Evolutionary conservation across 2,329 filamentous ascomycete species (phyloP).

Genomic region (Stromatinia cepivora): DNA sequence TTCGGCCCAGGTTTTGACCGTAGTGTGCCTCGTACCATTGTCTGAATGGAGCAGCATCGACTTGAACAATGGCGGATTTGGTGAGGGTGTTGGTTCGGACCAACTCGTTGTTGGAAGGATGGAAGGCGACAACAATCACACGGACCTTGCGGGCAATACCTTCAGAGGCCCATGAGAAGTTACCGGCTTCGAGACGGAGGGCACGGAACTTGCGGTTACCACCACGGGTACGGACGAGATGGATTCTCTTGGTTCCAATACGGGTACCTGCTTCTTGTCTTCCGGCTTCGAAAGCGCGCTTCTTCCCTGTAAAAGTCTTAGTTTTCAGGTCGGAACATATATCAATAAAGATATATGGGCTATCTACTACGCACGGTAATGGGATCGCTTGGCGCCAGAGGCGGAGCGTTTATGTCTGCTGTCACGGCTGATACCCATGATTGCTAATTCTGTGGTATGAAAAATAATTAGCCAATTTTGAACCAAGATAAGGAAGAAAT

Average conservation of each 20-base stretch:
- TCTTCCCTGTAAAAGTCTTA: conserved; percentile 73
- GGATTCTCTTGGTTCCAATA: conserved; percentile 96
- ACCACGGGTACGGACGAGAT: conserved; percentile 94
- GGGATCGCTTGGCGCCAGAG: conserved; percentile 95
- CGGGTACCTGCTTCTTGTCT: conserved; percentile 99
- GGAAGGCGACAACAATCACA: conserved; percentile 97
- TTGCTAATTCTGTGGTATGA: conserved; percentile 64
- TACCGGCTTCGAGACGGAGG: conserved; percentile 96
- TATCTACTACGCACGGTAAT: conserved; percentile 79
- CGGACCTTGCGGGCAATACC: conserved; percentile 98
- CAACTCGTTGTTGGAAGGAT: conserved; percentile 99
- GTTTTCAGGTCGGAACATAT: conserved; percentile 71
- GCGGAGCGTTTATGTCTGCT: conserved; percentile 99
- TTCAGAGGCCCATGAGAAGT: conserved; percentile 99
- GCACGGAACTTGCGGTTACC: conserved; percentile 99
- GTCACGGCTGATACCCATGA: conserved; percentile 99
- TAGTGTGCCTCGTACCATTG: conserved; percentile 99
- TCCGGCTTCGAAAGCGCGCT: conserved; percentile 98
- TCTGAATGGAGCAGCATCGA: conserved; percentile 98
- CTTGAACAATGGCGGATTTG: conserved; percentile 96
- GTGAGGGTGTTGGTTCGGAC: conserved; percentile 99
- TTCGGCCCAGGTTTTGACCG: conserved; percentile 83
- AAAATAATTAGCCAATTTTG: conserved; percentile 36
- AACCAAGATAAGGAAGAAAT: not conserved
- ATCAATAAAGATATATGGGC: conserved; percentile 60